These are phyloP conservation scores for Rhododendron henanense DNA, from an alignment of 148 eudicot genomes.

Conservation along the genomic window DNA sequence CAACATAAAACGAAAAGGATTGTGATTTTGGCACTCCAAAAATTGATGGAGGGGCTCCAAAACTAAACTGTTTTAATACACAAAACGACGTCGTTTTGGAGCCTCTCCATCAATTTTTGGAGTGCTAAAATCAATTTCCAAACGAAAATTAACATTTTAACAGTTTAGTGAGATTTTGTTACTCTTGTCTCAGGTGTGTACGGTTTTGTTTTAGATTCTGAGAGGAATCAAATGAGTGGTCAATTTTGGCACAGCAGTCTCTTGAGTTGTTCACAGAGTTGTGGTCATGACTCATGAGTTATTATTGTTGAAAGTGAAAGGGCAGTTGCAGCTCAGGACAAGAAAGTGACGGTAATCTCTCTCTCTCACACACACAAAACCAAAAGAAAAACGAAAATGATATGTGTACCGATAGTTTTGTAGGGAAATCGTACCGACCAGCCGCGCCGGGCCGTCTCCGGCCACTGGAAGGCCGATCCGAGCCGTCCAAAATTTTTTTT, in stretches of 20 bases:
- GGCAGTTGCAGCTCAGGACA: neutral
- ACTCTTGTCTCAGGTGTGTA: neutral
- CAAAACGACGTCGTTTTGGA: too few relatives aligned
- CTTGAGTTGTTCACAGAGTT: neutral
- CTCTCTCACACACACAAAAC: neutral
- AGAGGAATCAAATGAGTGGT: neutral
- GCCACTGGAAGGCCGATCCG: too few relatives aligned
- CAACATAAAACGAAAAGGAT: neutral
- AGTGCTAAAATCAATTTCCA: too few relatives aligned
- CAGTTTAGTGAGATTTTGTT: neutral
- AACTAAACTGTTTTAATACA: too few relatives aligned
- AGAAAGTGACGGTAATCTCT: neutral
- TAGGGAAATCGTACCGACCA: too few relatives aligned
- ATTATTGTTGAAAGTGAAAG: neutral
- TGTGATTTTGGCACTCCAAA: too few relatives aligned
- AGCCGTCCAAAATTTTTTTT: too few relatives aligned
- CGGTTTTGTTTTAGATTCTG: neutral
- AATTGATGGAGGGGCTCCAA: too few relatives aligned
- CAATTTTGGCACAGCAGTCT: neutral
- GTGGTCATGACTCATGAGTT: neutral
- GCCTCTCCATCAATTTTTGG: too few relatives aligned
- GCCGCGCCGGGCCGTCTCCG: too few relatives aligned
- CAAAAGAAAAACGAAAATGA: too few relatives aligned
- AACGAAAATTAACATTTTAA: neutral
- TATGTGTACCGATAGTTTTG: too few relatives aligned